Conservation (phyloP, 305 asterid species). For the Fraxinus sp. region DNA sequence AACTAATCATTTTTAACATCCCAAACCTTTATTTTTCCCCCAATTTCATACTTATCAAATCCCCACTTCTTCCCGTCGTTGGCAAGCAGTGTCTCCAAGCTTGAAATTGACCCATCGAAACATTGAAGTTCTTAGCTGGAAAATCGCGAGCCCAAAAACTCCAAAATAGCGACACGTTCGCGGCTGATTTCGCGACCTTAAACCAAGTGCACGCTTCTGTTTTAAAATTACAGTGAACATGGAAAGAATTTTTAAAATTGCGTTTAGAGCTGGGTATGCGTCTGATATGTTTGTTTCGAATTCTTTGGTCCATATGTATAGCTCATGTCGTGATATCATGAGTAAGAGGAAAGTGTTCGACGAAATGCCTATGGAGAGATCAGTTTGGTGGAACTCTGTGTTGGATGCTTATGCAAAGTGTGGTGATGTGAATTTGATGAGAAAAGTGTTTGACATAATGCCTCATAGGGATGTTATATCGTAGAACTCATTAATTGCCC, state of each 20-base stretch:
- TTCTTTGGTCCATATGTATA: slow-evolving; percentile 81
- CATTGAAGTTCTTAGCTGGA: no score
- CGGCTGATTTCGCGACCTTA: no score
- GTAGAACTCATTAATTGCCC: slow-evolving; percentile 73
- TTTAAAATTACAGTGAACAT: no score
- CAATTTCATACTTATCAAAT: no score
- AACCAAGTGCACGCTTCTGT: no score
- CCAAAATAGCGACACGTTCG: no score
- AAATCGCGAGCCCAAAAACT: no score
- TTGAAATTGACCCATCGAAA: no score
- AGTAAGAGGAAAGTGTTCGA: slow-evolving; percentile 65
- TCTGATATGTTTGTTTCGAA: slow-evolving; percentile 55
- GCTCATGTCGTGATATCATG: slow-evolving; percentile 41
- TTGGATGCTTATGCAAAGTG: slow-evolving; percentile 77
- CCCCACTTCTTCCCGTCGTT: no score
- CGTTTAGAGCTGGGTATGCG: slow-evolving; percentile 44
- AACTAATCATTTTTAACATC: no score
- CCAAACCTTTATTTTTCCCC: no score
- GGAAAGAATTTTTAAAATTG: not conserved
- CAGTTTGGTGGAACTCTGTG: slow-evolving; percentile 77
- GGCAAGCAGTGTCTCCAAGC: no score
- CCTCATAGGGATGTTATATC: slow-evolving; percentile 68
- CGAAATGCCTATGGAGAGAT: slow-evolving; percentile 56
- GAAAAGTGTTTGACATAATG: slow-evolving; percentile 66
- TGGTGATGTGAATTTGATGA: slow-evolving; percentile 53